Evolutionary conservation across 2,329 filamentous ascomycete species (phyloP).

Genomic region (Piedraia hortae): DNA sequence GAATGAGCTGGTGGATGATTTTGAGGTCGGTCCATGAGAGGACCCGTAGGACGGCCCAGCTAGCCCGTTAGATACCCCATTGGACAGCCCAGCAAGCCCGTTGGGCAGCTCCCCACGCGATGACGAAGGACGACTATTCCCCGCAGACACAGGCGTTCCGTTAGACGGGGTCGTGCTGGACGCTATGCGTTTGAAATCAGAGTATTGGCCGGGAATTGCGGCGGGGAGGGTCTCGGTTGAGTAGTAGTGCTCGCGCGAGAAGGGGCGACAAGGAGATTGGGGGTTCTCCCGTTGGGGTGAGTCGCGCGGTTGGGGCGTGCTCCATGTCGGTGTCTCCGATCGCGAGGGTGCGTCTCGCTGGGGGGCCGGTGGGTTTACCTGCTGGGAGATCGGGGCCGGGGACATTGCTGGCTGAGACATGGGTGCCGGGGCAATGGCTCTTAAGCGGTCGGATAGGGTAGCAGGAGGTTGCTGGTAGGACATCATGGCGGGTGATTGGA

Average conservation of each 20-base stretch:
- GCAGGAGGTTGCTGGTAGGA: constrained; percentile 10
- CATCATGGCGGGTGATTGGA: constrained; percentile 8
- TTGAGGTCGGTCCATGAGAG: too few species aligned
- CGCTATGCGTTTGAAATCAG: constrained; percentile 9
- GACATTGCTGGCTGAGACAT: constrained; percentile 2
- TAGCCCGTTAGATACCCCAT: too few species aligned
- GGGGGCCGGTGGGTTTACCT: constrained; percentile 1
- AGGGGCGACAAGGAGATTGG: too few species aligned
- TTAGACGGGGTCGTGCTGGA: too few species aligned
- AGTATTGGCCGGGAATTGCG: constrained; percentile 13
- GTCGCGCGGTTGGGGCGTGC: too few species aligned
- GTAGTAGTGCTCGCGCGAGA: constrained; percentile 14
- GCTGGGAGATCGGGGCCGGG: constrained; percentile 2
- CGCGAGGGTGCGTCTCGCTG: constrained; percentile 6
- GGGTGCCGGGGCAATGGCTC: constrained; percentile 1
- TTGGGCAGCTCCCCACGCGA: too few species aligned
- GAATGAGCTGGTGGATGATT: too few species aligned
- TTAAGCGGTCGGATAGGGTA: constrained; percentile 5
- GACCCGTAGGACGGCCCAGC: too few species aligned
- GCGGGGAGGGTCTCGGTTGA: constrained; percentile 12
- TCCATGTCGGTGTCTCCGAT: constrained; percentile 6
- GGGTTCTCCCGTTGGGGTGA: too few species aligned
- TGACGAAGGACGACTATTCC: too few species aligned
- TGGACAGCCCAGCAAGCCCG: too few species aligned
- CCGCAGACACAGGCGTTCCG: too few species aligned